phyloP scores from a whole-genome alignment of 176 grass and related monocot species.

The Triticum turgidum region DNA sequence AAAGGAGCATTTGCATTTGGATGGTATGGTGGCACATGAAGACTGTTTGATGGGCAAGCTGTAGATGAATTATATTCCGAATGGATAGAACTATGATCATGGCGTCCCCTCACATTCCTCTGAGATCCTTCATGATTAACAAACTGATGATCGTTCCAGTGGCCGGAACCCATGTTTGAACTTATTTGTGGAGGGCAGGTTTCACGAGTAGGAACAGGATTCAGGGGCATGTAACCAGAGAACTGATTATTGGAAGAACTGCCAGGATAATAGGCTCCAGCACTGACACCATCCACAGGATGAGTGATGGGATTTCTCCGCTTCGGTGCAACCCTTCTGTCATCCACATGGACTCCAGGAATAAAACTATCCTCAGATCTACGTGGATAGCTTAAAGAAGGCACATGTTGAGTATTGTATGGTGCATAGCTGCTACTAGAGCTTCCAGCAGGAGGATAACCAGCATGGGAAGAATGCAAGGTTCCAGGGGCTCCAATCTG shows the following conservation, averaged over 20 bases:
- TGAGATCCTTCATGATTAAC: constrained; percentile 52
- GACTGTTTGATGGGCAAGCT: constrained; percentile 41
- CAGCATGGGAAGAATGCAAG: constrained; percentile 34
- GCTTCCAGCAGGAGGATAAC: constrained; percentile 45
- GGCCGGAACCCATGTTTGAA: constrained; percentile 26
- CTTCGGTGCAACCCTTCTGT: constrained; percentile 51
- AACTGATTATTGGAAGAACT: constrained; percentile 50
- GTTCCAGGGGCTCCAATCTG: constrained; percentile 35
- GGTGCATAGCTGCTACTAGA: constrained; percentile 44
- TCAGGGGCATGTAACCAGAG: constrained; percentile 32
- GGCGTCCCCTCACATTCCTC: constrained; percentile 69
- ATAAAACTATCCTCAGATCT: constrained; percentile 42
- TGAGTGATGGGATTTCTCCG: constrained; percentile 47
- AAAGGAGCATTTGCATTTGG: constrained; percentile 35
- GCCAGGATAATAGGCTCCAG: constrained; percentile 34
- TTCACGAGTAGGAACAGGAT: constrained; percentile 32
- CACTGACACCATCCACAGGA: constrained; percentile 33
- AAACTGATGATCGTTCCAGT: constrained; percentile 37
- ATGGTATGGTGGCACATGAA: constrained; percentile 31
- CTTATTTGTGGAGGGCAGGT: constrained; percentile 21
- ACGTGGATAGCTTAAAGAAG: constrained; percentile 37
- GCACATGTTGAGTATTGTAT: constrained; percentile 27
- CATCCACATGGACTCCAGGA: constrained; percentile 39
- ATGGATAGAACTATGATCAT: constrained; percentile 36
- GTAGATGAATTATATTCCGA: constrained; percentile 32